phyloP scores from a whole-genome alignment of 805 yeast genomes.

The Yamadazyma scolyti region DNA sequence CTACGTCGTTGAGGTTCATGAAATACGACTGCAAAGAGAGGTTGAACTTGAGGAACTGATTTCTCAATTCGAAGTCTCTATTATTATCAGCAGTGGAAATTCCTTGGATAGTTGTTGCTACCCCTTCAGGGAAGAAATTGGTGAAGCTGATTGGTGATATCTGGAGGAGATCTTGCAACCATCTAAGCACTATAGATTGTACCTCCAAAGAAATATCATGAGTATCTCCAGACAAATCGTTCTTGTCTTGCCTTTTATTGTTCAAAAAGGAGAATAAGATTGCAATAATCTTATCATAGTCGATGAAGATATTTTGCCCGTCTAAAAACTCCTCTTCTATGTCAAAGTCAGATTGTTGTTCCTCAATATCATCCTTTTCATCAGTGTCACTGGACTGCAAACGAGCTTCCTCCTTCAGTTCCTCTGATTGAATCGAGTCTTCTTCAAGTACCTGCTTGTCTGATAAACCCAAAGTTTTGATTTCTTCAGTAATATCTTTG shows the following conservation, averaged over 20 bases:
- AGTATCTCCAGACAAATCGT: constrained; percentile 29
- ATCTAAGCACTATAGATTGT: constrained; percentile 72
- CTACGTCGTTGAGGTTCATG: constrained; percentile 23
- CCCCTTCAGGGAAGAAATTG: constrained; percentile 68
- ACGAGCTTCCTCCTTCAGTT: constrained; percentile 15
- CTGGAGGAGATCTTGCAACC: constrained; percentile 73
- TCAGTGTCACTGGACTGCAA: constrained; percentile 23
- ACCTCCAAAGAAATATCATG: constrained; percentile 51
- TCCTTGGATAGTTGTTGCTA: constrained; percentile 57
- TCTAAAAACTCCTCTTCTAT: constrained; percentile 39
- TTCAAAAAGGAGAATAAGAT: constrained; percentile 80
- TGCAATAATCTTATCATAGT: constrained; percentile 75
- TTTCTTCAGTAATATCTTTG: background rate
- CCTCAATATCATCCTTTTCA: constrained; percentile 14
- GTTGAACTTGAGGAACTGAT: constrained; percentile 33
- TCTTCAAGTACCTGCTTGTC: too few relatives aligned
- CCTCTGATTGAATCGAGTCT: constrained; percentile 8
- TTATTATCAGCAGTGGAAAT: constrained; percentile 33
- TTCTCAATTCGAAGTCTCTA: constrained; percentile 34
- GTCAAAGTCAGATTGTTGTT: constrained; percentile 16
- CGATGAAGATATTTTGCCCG: constrained; percentile 75
- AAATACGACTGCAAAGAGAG: constrained; percentile 30
- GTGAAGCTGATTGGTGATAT: constrained; percentile 75
- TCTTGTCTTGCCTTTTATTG: constrained; percentile 26
- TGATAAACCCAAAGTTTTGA: constrained; percentile 5